Conservation (phyloP, 1,284 basidiomycete species). For the Anthracocystis walkeri region DNA sequence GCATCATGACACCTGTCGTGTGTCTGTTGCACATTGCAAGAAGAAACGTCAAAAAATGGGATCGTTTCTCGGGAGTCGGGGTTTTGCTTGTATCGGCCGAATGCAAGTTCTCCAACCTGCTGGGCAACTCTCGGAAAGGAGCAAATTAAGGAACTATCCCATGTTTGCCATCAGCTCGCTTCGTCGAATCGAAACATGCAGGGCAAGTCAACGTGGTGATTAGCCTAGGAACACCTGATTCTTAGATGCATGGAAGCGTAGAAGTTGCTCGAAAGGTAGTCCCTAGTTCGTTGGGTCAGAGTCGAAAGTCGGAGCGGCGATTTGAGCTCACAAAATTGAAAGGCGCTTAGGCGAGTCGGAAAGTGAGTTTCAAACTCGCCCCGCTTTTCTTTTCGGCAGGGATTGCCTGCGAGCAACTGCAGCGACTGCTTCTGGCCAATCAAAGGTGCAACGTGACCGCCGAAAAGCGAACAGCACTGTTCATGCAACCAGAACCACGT, state of each 20-base stretch:
- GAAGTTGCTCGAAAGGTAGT: background rate
- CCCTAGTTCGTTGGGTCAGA: background rate
- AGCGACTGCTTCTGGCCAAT: background rate
- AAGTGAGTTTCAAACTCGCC: conserved; percentile 7
- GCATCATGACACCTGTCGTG: conserved; percentile 7
- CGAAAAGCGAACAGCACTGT: background rate
- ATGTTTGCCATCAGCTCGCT: background rate
- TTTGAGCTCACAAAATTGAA: background rate
- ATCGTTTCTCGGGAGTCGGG: conserved; percentile 31
- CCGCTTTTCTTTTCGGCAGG: background rate
- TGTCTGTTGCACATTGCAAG: conserved; percentile 10
- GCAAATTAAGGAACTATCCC: background rate
- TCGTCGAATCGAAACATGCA: conserved; percentile 1
- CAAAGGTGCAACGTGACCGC: conserved; percentile 12
- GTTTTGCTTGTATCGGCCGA: background rate
- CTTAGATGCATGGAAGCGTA: conserved; percentile 7
- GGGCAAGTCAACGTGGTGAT: conserved; percentile 25
- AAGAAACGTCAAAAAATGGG: conserved; percentile 39
- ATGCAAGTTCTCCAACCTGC: background rate
- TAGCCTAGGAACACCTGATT: conserved; percentile 32
- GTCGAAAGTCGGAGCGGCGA: background rate
- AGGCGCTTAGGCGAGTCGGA: conserved; percentile 3
- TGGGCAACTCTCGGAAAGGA: background rate
- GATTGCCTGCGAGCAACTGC: background rate
- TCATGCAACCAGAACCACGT: no score